Conservation (phyloP, 2,329 filamentous ascomycete genomes). For the Parascedosporium putredinis region DNA sequence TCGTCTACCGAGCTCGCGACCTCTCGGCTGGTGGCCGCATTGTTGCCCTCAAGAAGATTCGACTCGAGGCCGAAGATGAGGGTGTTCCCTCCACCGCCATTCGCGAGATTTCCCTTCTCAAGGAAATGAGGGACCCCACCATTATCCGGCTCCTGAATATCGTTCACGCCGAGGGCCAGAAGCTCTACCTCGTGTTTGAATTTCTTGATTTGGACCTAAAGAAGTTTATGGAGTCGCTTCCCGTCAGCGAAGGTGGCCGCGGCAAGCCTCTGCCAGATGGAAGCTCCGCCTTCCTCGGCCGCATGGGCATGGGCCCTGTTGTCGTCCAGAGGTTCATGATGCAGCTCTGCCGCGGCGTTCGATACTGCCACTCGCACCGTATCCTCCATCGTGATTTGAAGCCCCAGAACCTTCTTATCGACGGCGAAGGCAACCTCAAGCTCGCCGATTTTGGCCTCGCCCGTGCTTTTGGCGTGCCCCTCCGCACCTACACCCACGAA, state of each 20-base stretch:
- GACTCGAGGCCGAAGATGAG: conserved; percentile 89
- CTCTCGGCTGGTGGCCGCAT: conserved; percentile 73
- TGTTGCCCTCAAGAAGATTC: conserved; percentile 90
- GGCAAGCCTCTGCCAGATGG: conserved; percentile 79
- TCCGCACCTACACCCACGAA: conserved; percentile 90
- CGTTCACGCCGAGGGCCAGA: conserved; percentile 88
- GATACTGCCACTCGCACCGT: conserved; percentile 82
- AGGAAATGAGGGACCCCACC: conserved; percentile 88
- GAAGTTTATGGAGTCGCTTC: conserved; percentile 91
- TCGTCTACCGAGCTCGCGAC: conserved; percentile 90
- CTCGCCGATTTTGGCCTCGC: conserved; percentile 84
- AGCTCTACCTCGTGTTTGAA: conserved; percentile 87
- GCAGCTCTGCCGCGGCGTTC: conserved; percentile 73
- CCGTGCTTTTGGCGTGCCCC: conserved; percentile 79
- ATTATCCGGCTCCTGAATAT: conserved; percentile 86
- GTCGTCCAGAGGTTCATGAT: conserved; percentile 93
- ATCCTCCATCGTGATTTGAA: conserved; percentile 83
- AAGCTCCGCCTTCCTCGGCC: conserved; percentile 49
- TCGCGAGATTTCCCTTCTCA: conserved; percentile 85
- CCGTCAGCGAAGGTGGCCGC: conserved; percentile 72
- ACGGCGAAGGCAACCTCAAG: conserved; percentile 80
- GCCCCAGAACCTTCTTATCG: conserved; percentile 81
- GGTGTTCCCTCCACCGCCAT: conserved; percentile 88
- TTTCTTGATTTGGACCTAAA: conserved; percentile 87
- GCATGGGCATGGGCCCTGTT: conserved; percentile 62